Conservation (phyloP, 2,329 filamentous ascomycete genomes). For the Aspergillus quadrilineatus region DNA sequence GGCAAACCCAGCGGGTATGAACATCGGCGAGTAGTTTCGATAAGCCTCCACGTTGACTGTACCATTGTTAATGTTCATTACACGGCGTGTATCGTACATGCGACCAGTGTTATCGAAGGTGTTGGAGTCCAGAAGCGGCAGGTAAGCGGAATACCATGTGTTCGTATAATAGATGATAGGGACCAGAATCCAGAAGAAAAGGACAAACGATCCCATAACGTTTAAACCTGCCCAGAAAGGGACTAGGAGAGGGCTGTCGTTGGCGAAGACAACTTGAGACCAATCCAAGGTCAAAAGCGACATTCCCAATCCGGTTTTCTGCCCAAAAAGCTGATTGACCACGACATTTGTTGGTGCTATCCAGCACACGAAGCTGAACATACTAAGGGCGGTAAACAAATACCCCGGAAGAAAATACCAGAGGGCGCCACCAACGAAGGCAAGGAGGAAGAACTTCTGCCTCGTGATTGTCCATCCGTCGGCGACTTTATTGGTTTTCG, state of each 20-base stretch:
- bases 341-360: slow-evolving; percentile 65
- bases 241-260: slow-evolving; percentile 66
- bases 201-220: slow-evolving; percentile 45
- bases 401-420: slow-evolving; percentile 58
- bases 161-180: slow-evolving; percentile 54
- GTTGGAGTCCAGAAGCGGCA: slow-evolving; percentile 61
- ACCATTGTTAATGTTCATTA: slow-evolving; percentile 54
- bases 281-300: slow-evolving; percentile 74
- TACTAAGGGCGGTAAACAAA: slow-evolving; percentile 66
- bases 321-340: slow-evolving; percentile 72
- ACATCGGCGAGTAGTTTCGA: slow-evolving; percentile 64
- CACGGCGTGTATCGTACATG: slow-evolving; percentile 60
- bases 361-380: slow-evolving; percentile 72
- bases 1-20: slow-evolving; percentile 60
- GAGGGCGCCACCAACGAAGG: slow-evolving; percentile 32
- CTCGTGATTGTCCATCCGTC: slow-evolving; percentile 46
- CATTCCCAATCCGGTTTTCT: slow-evolving; percentile 64
- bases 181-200: slow-evolving; percentile 47
- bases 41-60: slow-evolving; percentile 61
- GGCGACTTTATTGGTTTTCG: slow-evolving; percentile 31
- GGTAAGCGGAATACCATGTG: slow-evolving; percentile 57
- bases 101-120: slow-evolving; percentile 65
- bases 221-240: slow-evolving; percentile 53
- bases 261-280: slow-evolving; percentile 68
- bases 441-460: slow-evolving; percentile 37